Evolutionary conservation across 805 yeast species (phyloP), one percentile per base, ranked within the genome.

Genomic region (Cyberlindnera bimundalis): DNA sequence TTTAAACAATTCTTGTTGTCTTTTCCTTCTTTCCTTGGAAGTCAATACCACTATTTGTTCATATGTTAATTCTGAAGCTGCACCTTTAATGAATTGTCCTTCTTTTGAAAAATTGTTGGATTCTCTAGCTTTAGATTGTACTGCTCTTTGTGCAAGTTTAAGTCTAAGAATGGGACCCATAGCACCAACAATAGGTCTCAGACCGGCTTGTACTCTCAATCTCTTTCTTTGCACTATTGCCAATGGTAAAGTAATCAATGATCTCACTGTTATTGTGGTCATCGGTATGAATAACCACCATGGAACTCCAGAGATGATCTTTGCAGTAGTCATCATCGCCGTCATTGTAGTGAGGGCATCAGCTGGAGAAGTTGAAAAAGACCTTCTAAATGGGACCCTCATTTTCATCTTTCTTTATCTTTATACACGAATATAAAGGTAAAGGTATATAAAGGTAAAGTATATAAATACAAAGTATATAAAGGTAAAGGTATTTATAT

Each of bases 241-340:
- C 16, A 90, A 62, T 5, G 97, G 97, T 7, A 88, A 57, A 0
- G 96, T 90, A 59, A 84, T 67, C 2, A 69, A 47, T 0, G 84
- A 57, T 49, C 97, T 71, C 16, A 90, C 59, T 0, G 78, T 64
- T 18, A 89, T 58, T 0, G 96, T 86, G 0, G 84, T 64, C 5
- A 78, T 25, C 0, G 97, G 97, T 9, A 90, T 82, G 28, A 88
- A 64, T 0, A 76, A 75, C 70, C 86, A 78, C 96, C 97, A 90
- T 4, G 95, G 88, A 2, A 90, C 52, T 0, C 84, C 84, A 1
- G 79, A 58, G n/a, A 53, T 40, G 8, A 71, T 61, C 60, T 84
- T 91, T 1, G 77, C 36, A 1, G 65, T 45, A 43, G 73, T 76
- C 16, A 81, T 48, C 10, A 60, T 42, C 10, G 61, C 59, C 0